phyloP scores from a whole-genome alignment of 768 basidiomycete species.

The Lepiota brunneoincarnata region DNA sequence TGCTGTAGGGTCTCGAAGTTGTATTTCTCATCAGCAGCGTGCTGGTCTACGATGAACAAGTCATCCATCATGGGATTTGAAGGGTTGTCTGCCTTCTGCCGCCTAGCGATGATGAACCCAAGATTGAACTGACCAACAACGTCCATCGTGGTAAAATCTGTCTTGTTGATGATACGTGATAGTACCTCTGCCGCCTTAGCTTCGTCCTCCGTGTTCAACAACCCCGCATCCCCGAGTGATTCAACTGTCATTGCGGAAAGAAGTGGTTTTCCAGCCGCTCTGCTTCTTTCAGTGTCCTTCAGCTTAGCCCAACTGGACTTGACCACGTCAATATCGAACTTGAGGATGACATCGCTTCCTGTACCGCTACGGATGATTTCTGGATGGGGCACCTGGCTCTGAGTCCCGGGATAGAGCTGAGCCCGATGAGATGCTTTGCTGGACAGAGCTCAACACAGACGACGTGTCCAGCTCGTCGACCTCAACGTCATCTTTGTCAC shows the following conservation, averaged over 20 bases:
- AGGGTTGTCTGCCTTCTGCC: constrained; percentile 30
- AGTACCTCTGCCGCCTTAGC: constrained; percentile 63
- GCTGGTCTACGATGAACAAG: constrained; percentile 95
- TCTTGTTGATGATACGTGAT: constrained; percentile 81
- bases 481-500: constrained; percentile 10
- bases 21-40: constrained; percentile 97
- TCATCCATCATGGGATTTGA: constrained; percentile 57
- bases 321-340: constrained; percentile 25
- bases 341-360: constrained; percentile 25
- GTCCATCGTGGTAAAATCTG: constrained; percentile 82
- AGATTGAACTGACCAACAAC: constrained; percentile 94
- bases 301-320: constrained; percentile 16
- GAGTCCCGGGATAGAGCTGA: constrained; percentile 11
- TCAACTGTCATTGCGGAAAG: constrained; percentile 1
- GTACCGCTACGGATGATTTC: constrained; percentile 40
- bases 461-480: constrained; percentile 18
- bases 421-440: constrained; percentile 11
- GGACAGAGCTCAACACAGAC: constrained; percentile 19
- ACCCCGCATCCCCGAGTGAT: constrained; percentile 32
- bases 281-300: not conserved
- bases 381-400: constrained; percentile 21
- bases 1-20: constrained; percentile 94
- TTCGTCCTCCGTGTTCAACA: constrained; percentile 45
- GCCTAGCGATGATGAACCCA: constrained; percentile 87
- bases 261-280: constrained; percentile 2